These are phyloP conservation scores for Naumovozyma dairenensis DNA, from an alignment of 805 yeast species.

Conservation along the genomic window DNA sequence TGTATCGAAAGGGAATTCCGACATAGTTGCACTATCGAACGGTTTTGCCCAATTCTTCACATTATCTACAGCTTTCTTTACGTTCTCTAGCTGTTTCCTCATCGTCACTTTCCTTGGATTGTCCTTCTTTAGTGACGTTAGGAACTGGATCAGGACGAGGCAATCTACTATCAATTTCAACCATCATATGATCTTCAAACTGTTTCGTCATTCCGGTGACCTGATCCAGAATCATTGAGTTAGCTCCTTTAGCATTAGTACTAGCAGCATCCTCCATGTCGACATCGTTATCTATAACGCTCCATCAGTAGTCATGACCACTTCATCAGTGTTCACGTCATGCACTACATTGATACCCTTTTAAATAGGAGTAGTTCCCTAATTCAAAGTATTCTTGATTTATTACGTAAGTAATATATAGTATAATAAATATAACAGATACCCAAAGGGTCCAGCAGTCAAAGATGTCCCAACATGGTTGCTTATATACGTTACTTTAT, in stretches of 20 bases:
- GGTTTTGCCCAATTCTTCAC: not conserved
- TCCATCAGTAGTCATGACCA: not conserved
- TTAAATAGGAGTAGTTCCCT: not conserved
- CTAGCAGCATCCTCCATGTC: not conserved
- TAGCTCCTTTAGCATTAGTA: not conserved
- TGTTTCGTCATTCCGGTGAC: not conserved
- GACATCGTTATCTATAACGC: not conserved
- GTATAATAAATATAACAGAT: too few relatives aligned
- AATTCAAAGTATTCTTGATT: not conserved
- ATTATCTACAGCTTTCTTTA: not conserved
- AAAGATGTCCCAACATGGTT: not conserved
- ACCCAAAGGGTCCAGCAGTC: not conserved
- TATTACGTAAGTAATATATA: not conserved
- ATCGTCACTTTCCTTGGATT: not conserved
- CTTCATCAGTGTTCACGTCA: not conserved
- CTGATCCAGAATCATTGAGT: not conserved
- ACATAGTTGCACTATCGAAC: not conserved
- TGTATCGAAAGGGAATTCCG: not conserved
- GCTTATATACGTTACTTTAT: not conserved
- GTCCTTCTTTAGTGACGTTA: not conserved
- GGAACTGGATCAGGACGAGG: not conserved
- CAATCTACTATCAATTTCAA: not conserved
- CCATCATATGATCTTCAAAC: not conserved
- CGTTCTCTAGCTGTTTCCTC: not conserved
- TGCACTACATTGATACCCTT: not conserved